Base-by-base conservation (phyloP, 2,329 filamentous ascomycete genomes). In the Diaporthe sp. region DNA sequence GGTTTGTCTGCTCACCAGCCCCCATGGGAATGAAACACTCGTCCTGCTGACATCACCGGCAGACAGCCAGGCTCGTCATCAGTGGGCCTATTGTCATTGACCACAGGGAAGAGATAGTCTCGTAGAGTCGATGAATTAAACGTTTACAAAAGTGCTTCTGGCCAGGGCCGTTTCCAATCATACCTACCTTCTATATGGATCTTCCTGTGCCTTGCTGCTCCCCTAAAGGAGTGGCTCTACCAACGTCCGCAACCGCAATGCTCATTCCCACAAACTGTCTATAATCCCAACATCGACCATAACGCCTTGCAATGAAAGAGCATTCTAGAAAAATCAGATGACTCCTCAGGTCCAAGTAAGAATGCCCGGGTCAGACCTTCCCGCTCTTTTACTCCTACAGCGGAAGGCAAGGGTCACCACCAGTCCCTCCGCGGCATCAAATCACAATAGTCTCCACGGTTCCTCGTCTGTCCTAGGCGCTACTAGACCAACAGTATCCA, bases 391-490 rank as follows among this genome's bases (percentile, higher is more conserved):
- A 13, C 44, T 42, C 39, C 30, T 51, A 15, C 27, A 32, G 61
- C 19, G 44, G 42, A 51, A 32, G 61, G 13, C 42, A 30, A 30
- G 4, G 1, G 0, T 72, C 70, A 75, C 73, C 70, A 75, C 37
- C 71, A 72, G 10, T 68, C 70, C 73, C 63, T 69, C 44, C 70
- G 56, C 47, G 73, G 61, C 73, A 75, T 75, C 73, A 75, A 42
- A 55, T 75, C 73, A 59, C 73, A 75, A n/a, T 73, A 75, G 32
- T 70, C 73, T 3, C 73, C 73, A 44, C 44, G 58, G 17, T 37
- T 61, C 35, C 73, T 70, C 61, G 73, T 75, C 73, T 75, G 73
- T 65, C 71, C 71, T 13, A 75, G 58, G 70, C 73, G 73, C 73
- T 72, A 75, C 73, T 56, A 75, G 42, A 75, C 73, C 65, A 75